Conservation (phyloP, 352 stramenopile species). For the Saprolegnia parasitica region DNA sequence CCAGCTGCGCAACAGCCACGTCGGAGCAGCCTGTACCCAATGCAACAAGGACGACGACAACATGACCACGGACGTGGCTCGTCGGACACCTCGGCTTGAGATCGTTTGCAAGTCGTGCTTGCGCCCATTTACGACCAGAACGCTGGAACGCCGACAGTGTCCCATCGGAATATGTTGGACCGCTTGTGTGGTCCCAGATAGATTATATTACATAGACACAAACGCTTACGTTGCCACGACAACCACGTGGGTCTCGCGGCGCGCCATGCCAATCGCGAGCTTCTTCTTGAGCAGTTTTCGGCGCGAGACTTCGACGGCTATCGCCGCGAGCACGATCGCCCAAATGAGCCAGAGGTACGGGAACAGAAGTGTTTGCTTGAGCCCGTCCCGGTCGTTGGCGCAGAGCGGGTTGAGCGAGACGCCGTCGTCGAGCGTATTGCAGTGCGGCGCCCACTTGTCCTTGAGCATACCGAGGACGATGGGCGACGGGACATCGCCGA, state of each 20-base stretch:
- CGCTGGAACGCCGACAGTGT: no score
- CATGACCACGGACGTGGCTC: no score
- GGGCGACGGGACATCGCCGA: conserved; percentile 93
- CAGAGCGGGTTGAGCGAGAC: conserved; percentile 63
- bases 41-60: no score
- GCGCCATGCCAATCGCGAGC: not conserved
- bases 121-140: no score
- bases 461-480: conserved; percentile 91
- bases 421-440: conserved; percentile 62
- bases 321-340: conserved; percentile 44
- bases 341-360: conserved; percentile 68
- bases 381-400: conserved; percentile 48
- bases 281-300: not conserved
- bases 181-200: no score
- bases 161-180: no score
- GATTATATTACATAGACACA: not conserved
- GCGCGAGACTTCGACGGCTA: conserved; percentile 9
- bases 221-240: not conserved
- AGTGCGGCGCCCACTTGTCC: conserved; percentile 87
- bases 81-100: no score
- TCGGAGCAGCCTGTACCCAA: no score
- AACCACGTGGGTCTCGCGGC: not conserved
- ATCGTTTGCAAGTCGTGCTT: no score
- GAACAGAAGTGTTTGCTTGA: conserved; percentile 73
- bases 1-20: no score